Base-by-base conservation (phyloP, 441 rosid genomes). In the Arabidopsis lyrata region DNA sequence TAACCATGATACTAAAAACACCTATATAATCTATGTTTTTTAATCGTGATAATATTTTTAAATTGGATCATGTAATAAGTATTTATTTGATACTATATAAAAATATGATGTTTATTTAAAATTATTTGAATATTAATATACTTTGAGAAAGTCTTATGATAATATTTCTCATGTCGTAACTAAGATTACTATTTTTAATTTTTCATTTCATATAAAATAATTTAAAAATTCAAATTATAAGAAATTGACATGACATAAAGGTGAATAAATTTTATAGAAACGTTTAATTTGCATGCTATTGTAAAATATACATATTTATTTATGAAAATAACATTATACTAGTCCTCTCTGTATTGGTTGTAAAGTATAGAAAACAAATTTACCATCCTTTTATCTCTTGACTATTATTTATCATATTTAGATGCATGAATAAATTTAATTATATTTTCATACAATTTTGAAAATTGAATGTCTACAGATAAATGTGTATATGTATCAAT, bases 341-440 rank as follows among this genome's bases (percentile, higher is more conserved):
- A 16, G 42, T 31, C 63, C 16, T 12, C 16, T 53, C 54, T 53
- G 2, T 54, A 42, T 54, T 68, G 16, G 18, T 31, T 29, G 31
- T 12, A 55, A 53, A 53, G 2, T 66, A 53, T 10, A 39, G 61
- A 39, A 38, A 36, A 11, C 24, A 53, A 10, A 15, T 15, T 5
- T 42, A 16, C 42, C 8, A 66, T 49, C 22, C 13, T 31, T 50
- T 15, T 53, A 16, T 66, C 13, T 27, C 15, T 54, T 42, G 53
- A 68, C 31, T 68, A 31, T 41, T 15, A 39, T 27, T 29, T 67
- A 24, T 38, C n/a, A 53, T 50, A 24, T 27, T n/a, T 15, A 11
- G 31, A n/a, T 39, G 7, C 18, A 10, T 66, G 5, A 24, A 52
- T 27, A 66, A 15, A 4, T 50, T 13, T n/a, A 9, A 8, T 49